These are phyloP conservation scores for Aspergillus calidoustus DNA, from an alignment of 2,329 filamentous ascomycete species.

Conservation along the genomic window DNA sequence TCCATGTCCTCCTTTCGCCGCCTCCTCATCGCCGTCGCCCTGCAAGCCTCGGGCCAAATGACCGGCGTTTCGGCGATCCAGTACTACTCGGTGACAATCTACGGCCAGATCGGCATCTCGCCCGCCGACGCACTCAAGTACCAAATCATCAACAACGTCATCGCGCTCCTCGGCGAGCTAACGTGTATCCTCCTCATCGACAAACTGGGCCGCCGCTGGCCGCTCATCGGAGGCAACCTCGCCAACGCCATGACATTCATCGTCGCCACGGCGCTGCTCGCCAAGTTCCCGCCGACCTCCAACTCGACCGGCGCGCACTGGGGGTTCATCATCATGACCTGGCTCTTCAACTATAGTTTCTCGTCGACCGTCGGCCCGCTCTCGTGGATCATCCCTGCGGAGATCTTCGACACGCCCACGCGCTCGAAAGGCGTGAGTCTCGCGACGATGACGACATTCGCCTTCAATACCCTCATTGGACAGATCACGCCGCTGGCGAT, in stretches of 20 bases:
- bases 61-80: constrained; percentile 2
- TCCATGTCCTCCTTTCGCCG: background rate
- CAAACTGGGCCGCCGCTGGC: background rate
- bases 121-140: background rate
- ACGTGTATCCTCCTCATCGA: background rate
- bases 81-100: background rate
- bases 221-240: background rate
- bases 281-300: background rate
- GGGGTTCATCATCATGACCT: constrained; percentile 8
- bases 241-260: background rate
- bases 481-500: background rate
- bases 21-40: background rate
- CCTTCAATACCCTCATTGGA: constrained; percentile 4
- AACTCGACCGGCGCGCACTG: background rate
- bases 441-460: background rate
- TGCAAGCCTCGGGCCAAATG: constrained; percentile 2
- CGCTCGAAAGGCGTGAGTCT: background rate
- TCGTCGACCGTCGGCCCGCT: background rate
- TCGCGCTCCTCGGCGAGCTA: background rate
- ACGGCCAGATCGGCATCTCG: background rate
- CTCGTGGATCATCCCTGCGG: constrained; percentile 4
- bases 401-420: constrained; percentile 8
- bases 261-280: background rate
- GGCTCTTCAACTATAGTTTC: constrained; percentile 1
- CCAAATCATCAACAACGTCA: constrained; percentile 2